Evolutionary conservation across 2,329 filamentous ascomycete genomes (phyloP).

Genomic region (Fusarium duplospermum): DNA sequence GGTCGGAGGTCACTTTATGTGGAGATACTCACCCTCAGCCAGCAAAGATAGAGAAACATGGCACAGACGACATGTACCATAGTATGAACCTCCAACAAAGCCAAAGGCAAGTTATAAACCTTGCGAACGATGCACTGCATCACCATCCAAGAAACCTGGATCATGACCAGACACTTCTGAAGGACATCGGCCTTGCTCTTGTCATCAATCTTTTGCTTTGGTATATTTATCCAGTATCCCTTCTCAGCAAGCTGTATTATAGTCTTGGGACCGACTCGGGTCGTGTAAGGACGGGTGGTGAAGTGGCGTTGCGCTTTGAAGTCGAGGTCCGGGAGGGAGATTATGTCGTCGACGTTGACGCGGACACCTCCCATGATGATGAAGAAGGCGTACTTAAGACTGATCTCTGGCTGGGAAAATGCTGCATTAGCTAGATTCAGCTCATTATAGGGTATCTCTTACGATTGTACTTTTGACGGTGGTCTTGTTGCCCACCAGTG

Average conservation of each 20-base stretch:
- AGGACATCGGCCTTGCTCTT: slow-evolving; percentile 52
- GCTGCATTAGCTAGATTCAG: neutral
- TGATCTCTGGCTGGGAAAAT: slow-evolving; percentile 3
- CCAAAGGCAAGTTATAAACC: slow-evolving; percentile 49
- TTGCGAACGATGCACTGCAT: slow-evolving; percentile 49
- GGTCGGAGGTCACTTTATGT: neutral
- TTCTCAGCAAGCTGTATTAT: slow-evolving; percentile 17
- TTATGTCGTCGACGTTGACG: slow-evolving; percentile 18
- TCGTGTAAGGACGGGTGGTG: slow-evolving; percentile 15
- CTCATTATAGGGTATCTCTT: neutral
- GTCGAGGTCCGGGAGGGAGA: slow-evolving; percentile 8
- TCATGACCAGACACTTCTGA: slow-evolving; percentile 50
- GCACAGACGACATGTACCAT: slow-evolving; percentile 37
- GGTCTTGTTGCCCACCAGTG: neutral
- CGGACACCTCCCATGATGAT: slow-evolving; percentile 47
- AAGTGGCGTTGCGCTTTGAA: neutral
- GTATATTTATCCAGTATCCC: slow-evolving; percentile 15
- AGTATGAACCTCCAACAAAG: slow-evolving; percentile 50
- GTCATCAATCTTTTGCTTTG: slow-evolving; percentile 44
- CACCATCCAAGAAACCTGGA: slow-evolving; percentile 54
- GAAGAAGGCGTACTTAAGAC: slow-evolving; percentile 44
- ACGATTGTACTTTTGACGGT: neutral
- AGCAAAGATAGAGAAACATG: slow-evolving; percentile 34
- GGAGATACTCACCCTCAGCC: slow-evolving; percentile 23
- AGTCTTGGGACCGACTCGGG: neutral